Base-by-base conservation (phyloP, 352 stramenopile species). In the Pythium folliculosum region DNA sequence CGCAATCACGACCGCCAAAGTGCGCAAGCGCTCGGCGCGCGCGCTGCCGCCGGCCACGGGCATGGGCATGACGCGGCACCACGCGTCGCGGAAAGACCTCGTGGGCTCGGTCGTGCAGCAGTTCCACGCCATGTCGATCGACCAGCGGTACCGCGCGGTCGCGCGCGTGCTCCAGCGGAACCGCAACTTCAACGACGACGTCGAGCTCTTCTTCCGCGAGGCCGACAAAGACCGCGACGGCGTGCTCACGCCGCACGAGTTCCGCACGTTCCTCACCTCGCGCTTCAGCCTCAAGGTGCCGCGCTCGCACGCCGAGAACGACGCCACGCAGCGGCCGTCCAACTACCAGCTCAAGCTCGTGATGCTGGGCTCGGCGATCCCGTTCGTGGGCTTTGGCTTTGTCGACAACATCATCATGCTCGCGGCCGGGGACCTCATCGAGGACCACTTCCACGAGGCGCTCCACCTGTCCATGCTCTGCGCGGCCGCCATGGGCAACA, bases 401-500 rank as follows among this genome's bases (percentile, higher is more conserved):
- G 81, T 93, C 0, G 87, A 95, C 75, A 95, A 96, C 69, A 78
- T 92, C 68, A 91, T 96, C 62, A 91, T 94, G 77, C 73, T 96
- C 53, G 77, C 86, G 8, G 92, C 92, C 0, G 96, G 97, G 10
- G 96, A 99, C 64, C 92, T 96, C 38, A 98, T 99, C 61, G 96
- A 99, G 74, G 88, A 88, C 40, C 87, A 95, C 51, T 89, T 99
- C 50, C 95, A 97, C 58, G 80, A 97, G n/a, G 84, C 82, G 27
- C 89, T 98, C 63, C 95, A 94, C 50, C 97, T 99, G 74, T 98
- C 93, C 32, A 98, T 98, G 64, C 86, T 99, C 54, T 98, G 91
- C 51, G 96, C 96, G 19, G 96, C 95, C 2, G 96, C 94, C 13
- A 79, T 99, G 55, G 92, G 95, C 19, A 99, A 99, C 75, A 97